A percentile compares a stretch with the other conserved stretches of the same genome.
These are phyloP conservation scores for Apiotrichum akiyoshidainum DNA, from an alignment of 1,284 basidiomycete genomes.

Conservation along the genomic window DNA sequence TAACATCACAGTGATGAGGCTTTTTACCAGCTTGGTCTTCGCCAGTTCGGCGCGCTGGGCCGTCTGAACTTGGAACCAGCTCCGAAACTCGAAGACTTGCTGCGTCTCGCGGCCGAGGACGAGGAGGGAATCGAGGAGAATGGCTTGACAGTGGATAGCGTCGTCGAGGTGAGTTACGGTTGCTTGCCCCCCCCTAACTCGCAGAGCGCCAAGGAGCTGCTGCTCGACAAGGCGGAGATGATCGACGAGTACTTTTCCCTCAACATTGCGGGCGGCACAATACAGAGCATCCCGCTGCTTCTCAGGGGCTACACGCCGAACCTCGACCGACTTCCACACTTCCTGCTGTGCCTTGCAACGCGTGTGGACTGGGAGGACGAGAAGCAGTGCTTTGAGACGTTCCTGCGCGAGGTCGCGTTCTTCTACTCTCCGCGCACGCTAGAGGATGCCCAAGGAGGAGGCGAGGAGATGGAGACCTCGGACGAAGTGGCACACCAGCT, in stretches of 20 bases:
- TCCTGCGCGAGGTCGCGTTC: constrained; percentile 83
- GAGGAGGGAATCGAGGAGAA: constrained; percentile 54
- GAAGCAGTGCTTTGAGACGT: constrained; percentile 74
- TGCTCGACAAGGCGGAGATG: constrained; percentile 69
- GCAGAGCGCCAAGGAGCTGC: constrained; percentile 20
- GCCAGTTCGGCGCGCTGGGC: constrained; percentile 83
- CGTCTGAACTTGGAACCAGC: constrained; percentile 77
- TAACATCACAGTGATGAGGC: constrained; percentile 70
- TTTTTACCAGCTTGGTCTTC: constrained; percentile 88
- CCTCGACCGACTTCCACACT: constrained; percentile 76
- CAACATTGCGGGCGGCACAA: constrained; percentile 61
- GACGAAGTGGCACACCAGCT: constrained; percentile 55
- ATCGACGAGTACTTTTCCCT: constrained; percentile 88
- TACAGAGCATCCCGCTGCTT: constrained; percentile 75
- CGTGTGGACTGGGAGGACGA: constrained; percentile 87
- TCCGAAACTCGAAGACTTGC: constrained; percentile 65
- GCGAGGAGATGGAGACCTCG: constrained; percentile 29
- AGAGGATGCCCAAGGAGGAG: constrained; percentile 18
- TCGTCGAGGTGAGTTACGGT: constrained; percentile 63
- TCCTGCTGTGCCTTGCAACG: constrained; percentile 79
- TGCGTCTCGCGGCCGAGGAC: constrained; percentile 73
- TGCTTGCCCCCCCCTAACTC: not conserved
- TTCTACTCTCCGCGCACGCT: constrained; percentile 73
- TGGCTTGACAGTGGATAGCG: constrained; percentile 52
- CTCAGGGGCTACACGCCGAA: constrained; percentile 81